Percentiles rank a stretch among this genome's conserved stretches.
Evolutionary conservation across 192 early-diverging fungal species (phyloP).

Genomic region (Linnemannia schmuckeri): DNA sequence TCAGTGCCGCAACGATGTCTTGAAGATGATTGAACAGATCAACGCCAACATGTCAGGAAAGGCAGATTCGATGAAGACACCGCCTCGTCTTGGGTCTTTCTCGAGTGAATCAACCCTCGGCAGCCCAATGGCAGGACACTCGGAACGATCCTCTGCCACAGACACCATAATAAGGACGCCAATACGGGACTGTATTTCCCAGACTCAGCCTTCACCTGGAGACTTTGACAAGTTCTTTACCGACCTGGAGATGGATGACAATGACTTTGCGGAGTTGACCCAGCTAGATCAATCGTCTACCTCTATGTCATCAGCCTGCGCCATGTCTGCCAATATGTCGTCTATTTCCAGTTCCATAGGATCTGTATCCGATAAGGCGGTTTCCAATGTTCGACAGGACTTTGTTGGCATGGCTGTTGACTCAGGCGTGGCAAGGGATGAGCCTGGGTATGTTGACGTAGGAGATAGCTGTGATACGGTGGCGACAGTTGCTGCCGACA

Average conservation of each 20-base stretch:
- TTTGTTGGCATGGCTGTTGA: not conserved
- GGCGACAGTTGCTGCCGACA: not conserved
- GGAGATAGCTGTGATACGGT: not conserved
- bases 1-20: slow-evolving; percentile 26
- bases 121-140: not conserved
- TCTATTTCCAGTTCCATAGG: not conserved
- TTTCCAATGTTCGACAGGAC: not conserved
- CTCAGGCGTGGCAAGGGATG: not conserved
- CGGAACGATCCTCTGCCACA: not conserved
- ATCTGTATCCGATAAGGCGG: not conserved
- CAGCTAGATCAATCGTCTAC: slow-evolving; percentile 22
- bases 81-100: not conserved
- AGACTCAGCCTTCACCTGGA: slow-evolving; percentile 11
- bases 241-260: slow-evolving; percentile 38
- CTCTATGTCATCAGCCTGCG: slow-evolving; percentile 1
- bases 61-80: not conserved
- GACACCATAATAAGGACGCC: slow-evolving; percentile 16
- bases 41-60: slow-evolving; percentile 26
- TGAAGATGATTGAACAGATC: slow-evolving; percentile 50
- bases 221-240: slow-evolving; percentile 44
- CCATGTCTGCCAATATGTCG: not conserved
- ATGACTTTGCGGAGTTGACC: slow-evolving; percentile 41
- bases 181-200: not conserved
- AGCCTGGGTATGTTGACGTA: not conserved
- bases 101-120: not conserved